Evolutionary conservation across 805 yeast species (phyloP).

Genomic region (Myxozyma vanderwaltii): DNA sequence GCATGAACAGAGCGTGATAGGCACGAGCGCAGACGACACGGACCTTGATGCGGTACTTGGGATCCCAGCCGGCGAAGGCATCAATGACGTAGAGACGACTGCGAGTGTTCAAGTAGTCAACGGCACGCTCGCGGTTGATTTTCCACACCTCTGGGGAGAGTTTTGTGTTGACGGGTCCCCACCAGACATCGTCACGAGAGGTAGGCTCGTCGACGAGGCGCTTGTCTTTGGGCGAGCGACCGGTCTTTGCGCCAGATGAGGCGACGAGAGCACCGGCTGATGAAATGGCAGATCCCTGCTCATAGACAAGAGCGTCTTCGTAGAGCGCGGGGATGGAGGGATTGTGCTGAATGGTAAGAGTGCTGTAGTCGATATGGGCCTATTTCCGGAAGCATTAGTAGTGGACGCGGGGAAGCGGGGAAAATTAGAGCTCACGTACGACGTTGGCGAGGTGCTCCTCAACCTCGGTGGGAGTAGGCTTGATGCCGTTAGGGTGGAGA

Average conservation of each 20-base stretch:
- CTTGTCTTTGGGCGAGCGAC: slow-evolving; percentile 97
- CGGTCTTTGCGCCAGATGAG: slow-evolving; percentile 92
- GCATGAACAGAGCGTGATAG: slow-evolving; percentile 96
- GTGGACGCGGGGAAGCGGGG: neutral
- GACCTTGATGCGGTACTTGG: slow-evolving; percentile 49
- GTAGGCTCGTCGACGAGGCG: slow-evolving; percentile 94
- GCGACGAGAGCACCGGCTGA: slow-evolving; percentile 95
- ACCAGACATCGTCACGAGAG: slow-evolving; percentile 85
- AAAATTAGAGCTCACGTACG: slow-evolving; percentile 13
- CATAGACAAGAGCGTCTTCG: slow-evolving; percentile 85
- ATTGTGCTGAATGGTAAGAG: slow-evolving; percentile 62
- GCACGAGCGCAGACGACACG: slow-evolving; percentile 63
- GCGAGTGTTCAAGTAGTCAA: slow-evolving; percentile 94
- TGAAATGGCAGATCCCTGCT: slow-evolving; percentile 86
- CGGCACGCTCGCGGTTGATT: slow-evolving; percentile 93
- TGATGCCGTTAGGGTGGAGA: slow-evolving; percentile 49
- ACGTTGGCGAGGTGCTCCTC: slow-evolving; percentile 46
- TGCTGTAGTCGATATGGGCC: slow-evolving; percentile 48
- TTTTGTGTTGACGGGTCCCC: slow-evolving; percentile 99
- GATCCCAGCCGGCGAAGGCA: slow-evolving; percentile 99
- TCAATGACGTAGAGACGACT: slow-evolving; percentile 92
- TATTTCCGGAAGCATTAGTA: neutral
- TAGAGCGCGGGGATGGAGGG: slow-evolving; percentile 90
- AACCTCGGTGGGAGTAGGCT: slow-evolving; percentile 47
- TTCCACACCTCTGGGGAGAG: slow-evolving; percentile 93